phyloP scores from a whole-genome alignment of 768 basidiomycete genomes.

The Leucocoprinus birnbaumii region DNA sequence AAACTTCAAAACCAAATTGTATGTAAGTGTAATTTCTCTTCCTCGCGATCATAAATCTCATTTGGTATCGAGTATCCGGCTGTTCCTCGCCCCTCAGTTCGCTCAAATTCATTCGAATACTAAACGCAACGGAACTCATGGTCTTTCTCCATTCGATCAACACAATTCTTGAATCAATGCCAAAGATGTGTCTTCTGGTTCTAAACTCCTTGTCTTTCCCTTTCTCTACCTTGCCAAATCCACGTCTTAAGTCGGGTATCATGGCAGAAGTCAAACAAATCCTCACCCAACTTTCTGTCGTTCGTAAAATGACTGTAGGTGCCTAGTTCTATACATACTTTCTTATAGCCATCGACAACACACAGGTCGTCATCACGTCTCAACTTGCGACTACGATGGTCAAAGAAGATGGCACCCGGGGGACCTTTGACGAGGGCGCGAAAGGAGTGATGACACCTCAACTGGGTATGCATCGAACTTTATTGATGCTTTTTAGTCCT shows the following conservation, averaged over 20 bases:
- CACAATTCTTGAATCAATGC: constrained; percentile 37
- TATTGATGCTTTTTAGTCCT: neutral
- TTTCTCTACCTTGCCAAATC: constrained; percentile 48
- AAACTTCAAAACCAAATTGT: constrained; percentile 23
- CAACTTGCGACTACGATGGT: constrained; percentile 71
- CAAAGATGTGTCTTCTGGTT: constrained; percentile 59
- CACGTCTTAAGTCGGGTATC: constrained; percentile 35
- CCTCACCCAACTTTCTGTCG: constrained; percentile 46
- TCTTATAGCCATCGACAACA: constrained; percentile 4
- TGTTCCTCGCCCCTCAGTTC: constrained; percentile 6
- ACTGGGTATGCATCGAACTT: constrained; percentile 39
- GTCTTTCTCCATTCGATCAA: constrained; percentile 55
- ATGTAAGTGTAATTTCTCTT: constrained; percentile 19
- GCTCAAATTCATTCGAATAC: constrained; percentile 40
- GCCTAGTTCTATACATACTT: neutral
- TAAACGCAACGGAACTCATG: constrained; percentile 52
- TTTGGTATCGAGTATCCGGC: constrained; percentile 10
- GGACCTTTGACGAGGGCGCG: constrained; percentile 62
- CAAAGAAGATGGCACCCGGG: constrained; percentile 59
- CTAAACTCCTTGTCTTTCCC: constrained; percentile 67
- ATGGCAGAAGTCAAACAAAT: constrained; percentile 51
- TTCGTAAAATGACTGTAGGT: constrained; percentile 47
- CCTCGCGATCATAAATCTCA: constrained; percentile 14
- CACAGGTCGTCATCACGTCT: constrained; percentile 50
- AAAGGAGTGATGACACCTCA: constrained; percentile 65